Evolutionary conservation across 2,329 filamentous ascomycete species (phyloP).

Genomic region (Alternaria ethzedia): DNA sequence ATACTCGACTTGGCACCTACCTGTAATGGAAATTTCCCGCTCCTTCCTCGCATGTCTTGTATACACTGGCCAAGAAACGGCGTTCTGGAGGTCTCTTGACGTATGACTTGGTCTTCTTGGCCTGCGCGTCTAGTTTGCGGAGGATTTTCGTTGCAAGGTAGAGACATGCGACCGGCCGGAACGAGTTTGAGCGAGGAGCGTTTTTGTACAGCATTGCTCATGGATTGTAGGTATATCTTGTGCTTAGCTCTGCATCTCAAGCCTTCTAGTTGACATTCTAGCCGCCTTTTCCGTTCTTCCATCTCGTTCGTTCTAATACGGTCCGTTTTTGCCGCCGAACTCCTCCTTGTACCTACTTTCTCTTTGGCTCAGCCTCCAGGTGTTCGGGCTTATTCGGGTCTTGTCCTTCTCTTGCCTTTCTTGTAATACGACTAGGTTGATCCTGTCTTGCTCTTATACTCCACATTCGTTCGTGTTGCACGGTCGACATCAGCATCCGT

Average conservation of each 20-base stretch:
- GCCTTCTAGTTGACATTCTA: not conserved
- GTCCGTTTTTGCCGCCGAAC: not conserved
- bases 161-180: not conserved
- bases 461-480: constrained; percentile 10
- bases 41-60: constrained; percentile 11
- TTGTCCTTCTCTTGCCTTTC: constrained; percentile 7
- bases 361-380: constrained; percentile 18
- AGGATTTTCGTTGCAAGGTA: not conserved
- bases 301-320: constrained; percentile 1
- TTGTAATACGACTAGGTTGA: constrained; percentile 18
- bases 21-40: constrained; percentile 2
- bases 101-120: constrained; percentile 41
- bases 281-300: constrained; percentile 1
- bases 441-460: constrained; percentile 13
- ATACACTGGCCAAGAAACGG: constrained; percentile 17
- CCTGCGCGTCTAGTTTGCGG: constrained; percentile 17
- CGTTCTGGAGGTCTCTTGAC: constrained; percentile 15
- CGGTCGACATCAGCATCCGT: constrained; percentile 20
- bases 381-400: constrained; percentile 5
- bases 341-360: not conserved
- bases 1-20: constrained; percentile 13
- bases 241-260: constrained; percentile 10
- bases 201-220: not conserved
- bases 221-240: constrained; percentile 18
- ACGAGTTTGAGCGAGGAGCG: not conserved